phyloP scores from a whole-genome alignment of 2,329 filamentous ascomycete genomes.

The Cyanodermella asteris region DNA sequence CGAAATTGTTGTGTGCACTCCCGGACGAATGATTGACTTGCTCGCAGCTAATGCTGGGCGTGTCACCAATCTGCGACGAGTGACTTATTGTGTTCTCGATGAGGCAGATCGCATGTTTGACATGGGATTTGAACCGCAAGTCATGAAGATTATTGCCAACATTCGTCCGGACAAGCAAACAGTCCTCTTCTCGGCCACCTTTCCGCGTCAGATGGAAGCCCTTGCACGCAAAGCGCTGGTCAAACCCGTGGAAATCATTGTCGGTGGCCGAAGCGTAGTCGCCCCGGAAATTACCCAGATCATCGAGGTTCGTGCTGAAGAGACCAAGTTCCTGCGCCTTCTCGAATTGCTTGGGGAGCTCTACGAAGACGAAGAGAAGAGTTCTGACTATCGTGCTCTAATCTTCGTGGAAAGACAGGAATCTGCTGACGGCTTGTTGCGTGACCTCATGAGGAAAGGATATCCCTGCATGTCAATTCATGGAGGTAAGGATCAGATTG shows the following conservation, averaged over 20 bases:
- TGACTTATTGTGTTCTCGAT: slow-evolving; percentile 87
- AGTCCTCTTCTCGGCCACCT: slow-evolving; percentile 88
- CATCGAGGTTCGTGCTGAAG: slow-evolving; percentile 68
- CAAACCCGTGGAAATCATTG: slow-evolving; percentile 73
- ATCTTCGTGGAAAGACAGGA: slow-evolving; percentile 89
- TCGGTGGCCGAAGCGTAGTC: slow-evolving; percentile 59
- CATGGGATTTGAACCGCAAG: slow-evolving; percentile 97
- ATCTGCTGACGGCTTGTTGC: slow-evolving; percentile 59
- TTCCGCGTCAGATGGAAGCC: slow-evolving; percentile 80
- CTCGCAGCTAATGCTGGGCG: slow-evolving; percentile 83
- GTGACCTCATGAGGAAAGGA: slow-evolving; percentile 59
- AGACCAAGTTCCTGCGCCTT: slow-evolving; percentile 62
- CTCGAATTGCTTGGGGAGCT: slow-evolving; percentile 72
- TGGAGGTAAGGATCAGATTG: slow-evolving; percentile 80
- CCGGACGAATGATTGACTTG: slow-evolving; percentile 87
- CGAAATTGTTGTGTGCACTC: slow-evolving; percentile 86
- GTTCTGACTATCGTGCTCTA: slow-evolving; percentile 74
- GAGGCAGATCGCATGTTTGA: slow-evolving; percentile 99
- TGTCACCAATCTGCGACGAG: slow-evolving; percentile 71
- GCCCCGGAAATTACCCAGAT: slow-evolving; percentile 65
- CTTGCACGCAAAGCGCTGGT: slow-evolving; percentile 72
- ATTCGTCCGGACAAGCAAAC: slow-evolving; percentile 84
- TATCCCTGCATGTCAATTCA: slow-evolving; percentile 89
- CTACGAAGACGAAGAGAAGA: slow-evolving; percentile 40
- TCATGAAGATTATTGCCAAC: slow-evolving; percentile 87